Percentiles rank a stretch among this genome's conserved stretches.
These are phyloP conservation scores for Chaetomium sp. DNA, from an alignment of 2,329 filamentous ascomycete species.

Conservation along the genomic window DNA sequence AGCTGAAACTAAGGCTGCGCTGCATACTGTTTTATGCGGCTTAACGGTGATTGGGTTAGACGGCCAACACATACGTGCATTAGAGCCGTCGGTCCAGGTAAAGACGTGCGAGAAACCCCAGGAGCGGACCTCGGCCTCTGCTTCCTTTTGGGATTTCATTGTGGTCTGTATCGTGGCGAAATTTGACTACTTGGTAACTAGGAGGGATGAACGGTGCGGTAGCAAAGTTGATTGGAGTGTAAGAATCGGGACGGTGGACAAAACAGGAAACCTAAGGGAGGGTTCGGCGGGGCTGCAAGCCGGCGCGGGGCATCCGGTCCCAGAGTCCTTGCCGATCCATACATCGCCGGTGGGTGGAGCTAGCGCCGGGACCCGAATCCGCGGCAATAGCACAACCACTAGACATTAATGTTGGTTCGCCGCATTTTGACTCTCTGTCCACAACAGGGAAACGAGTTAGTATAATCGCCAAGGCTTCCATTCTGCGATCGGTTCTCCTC, in stretches of 20 bases:
- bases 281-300: no score
- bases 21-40: not conserved
- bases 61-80: slow-evolving; percentile 49
- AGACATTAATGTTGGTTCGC: no score
- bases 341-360: no score
- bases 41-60: not conserved
- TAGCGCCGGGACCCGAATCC: no score
- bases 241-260: not conserved
- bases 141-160: slow-evolving; percentile 47
- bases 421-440: no score
- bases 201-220: not conserved
- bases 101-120: slow-evolving; percentile 73
- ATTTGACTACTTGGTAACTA: not conserved
- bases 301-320: not conserved
- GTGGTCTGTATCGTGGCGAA: not conserved
- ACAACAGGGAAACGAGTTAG: no score
- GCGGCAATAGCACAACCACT: no score
- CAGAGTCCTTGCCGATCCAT: not conserved
- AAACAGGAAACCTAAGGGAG: no score
- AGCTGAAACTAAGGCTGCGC: not conserved
- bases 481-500: not conserved
- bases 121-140: slow-evolving; percentile 63
- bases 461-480: no score
- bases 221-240: not conserved
- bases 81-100: slow-evolving; percentile 67